Percentiles rank a stretch among this genome's conserved stretches.
Evolutionary conservation across 305 asterid species (phyloP).

Genomic region (Fraxinus nigra): DNA sequence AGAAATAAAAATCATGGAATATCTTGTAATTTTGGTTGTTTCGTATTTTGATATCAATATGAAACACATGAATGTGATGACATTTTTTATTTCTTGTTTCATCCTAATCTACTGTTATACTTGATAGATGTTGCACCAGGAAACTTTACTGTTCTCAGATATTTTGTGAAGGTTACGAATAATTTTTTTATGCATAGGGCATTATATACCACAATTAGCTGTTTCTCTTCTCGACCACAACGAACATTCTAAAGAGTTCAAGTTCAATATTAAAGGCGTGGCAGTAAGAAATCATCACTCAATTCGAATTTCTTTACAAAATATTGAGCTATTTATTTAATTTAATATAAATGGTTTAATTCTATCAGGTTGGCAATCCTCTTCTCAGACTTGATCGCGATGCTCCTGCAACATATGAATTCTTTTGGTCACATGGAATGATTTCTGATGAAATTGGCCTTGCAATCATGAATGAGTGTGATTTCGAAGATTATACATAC

Average conservation of each 20-base stretch:
- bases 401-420: constrained; percentile 78
- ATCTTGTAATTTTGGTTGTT: background rate
- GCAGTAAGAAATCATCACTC: constrained; percentile 55
- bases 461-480: constrained; percentile 70
- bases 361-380: constrained; percentile 85
- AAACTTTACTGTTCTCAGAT: background rate
- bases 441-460: constrained; percentile 87
- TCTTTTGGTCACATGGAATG: constrained; percentile 97
- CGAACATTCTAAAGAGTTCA: constrained; percentile 49
- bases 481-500: constrained; percentile 76
- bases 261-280: constrained; percentile 88
- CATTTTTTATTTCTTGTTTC: background rate
- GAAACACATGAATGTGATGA: background rate
- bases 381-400: constrained; percentile 87
- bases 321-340: background rate
- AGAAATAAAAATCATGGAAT: background rate
- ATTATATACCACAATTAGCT: constrained; percentile 91
- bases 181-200: constrained; percentile 43
- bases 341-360: constrained; percentile 2
- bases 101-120: background rate
- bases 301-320: background rate
- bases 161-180: background rate
- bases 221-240: constrained; percentile 77
- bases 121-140: background rate
- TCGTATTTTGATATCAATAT: too few relatives aligned